These are phyloP conservation scores for Albifimbria verrucaria DNA, from an alignment of 2,329 filamentous ascomycete genomes.

Conservation along the genomic window DNA sequence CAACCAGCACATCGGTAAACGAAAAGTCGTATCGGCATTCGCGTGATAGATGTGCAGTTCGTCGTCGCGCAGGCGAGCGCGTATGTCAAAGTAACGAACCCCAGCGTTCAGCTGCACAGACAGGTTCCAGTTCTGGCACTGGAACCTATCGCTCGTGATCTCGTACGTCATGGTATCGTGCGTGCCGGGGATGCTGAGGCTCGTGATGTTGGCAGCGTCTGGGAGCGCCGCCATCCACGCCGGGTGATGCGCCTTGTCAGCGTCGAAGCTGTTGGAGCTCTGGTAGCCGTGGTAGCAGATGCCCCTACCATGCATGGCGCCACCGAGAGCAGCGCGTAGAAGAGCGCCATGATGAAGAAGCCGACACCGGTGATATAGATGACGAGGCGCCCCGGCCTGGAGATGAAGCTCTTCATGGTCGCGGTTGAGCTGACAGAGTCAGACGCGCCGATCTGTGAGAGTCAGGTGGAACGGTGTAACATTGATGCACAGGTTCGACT, in stretches of 20 bases:
- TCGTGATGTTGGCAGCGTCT: slow-evolving; percentile 36
- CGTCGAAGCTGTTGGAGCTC: slow-evolving; percentile 39
- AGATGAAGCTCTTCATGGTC: background rate
- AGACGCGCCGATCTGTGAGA: background rate
- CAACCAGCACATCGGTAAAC: slow-evolving; percentile 38
- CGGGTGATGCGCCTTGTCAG: slow-evolving; percentile 25
- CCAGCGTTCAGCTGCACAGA: slow-evolving; percentile 41
- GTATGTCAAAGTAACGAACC: slow-evolving; percentile 48
- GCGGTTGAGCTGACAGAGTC: background rate
- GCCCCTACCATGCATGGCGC: slow-evolving; percentile 23
- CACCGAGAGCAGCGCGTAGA: slow-evolving; percentile 22
- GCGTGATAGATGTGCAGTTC: slow-evolving; percentile 46
- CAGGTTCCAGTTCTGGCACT: slow-evolving; percentile 48
- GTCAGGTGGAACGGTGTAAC: background rate
- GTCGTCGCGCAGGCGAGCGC: slow-evolving; percentile 39
- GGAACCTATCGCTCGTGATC: slow-evolving; percentile 30
- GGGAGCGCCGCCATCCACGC: slow-evolving; percentile 43
- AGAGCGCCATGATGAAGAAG: slow-evolving; percentile 20
- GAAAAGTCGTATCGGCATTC: slow-evolving; percentile 41
- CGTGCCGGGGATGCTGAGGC: slow-evolving; percentile 48
- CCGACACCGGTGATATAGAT: slow-evolving; percentile 12
- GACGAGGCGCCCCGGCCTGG: background rate
- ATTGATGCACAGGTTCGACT: background rate
- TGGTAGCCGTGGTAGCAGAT: slow-evolving; percentile 26
- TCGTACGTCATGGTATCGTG: slow-evolving; percentile 51